Percentiles rank a stretch among this genome's conserved stretches.
Evolutionary conservation across 1,284 basidiomycete genomes (phyloP).

Genomic region (Cutaneotrichosporon cavernicola): DNA sequence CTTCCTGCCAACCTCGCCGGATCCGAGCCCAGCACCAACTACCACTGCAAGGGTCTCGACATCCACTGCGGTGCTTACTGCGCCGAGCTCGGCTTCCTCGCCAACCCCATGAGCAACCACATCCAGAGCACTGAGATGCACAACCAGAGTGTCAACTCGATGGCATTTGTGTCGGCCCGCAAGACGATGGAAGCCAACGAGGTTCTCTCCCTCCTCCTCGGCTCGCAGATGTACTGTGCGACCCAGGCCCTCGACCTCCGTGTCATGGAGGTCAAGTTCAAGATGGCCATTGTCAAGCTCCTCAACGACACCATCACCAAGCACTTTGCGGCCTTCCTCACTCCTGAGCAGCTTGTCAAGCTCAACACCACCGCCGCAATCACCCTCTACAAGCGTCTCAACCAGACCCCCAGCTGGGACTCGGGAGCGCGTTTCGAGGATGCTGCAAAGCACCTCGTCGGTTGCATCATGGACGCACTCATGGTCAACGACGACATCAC

Average conservation of each 20-base stretch:
- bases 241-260: constrained; percentile 27
- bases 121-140: constrained; percentile 29
- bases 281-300: constrained; percentile 18
- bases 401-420: constrained; percentile 22
- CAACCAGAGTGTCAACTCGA: constrained; percentile 29
- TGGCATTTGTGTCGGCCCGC: constrained; percentile 24
- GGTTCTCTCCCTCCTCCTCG: constrained; percentile 23
- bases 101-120: constrained; percentile 26
- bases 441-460: constrained; percentile 20
- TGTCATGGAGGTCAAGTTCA: constrained; percentile 22
- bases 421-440: constrained; percentile 23
- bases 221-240: constrained; percentile 26
- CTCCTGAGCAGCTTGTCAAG: constrained; percentile 11
- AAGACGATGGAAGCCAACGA: constrained; percentile 27
- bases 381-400: constrained; percentile 22
- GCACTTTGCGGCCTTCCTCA: constrained; percentile 19
- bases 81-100: constrained; percentile 29
- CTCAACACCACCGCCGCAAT: constrained; percentile 18
- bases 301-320: constrained; percentile 16
- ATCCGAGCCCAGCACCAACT: constrained; percentile 26
- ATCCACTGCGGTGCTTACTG: constrained; percentile 27
- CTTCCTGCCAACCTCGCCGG: constrained; percentile 27
- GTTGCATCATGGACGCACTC: constrained; percentile 21
- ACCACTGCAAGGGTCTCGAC: constrained; percentile 32
- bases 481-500: constrained; percentile 9